Evolutionary conservation across 306 rosid species (phyloP).

Genomic region (Vigna nakashimae): DNA sequence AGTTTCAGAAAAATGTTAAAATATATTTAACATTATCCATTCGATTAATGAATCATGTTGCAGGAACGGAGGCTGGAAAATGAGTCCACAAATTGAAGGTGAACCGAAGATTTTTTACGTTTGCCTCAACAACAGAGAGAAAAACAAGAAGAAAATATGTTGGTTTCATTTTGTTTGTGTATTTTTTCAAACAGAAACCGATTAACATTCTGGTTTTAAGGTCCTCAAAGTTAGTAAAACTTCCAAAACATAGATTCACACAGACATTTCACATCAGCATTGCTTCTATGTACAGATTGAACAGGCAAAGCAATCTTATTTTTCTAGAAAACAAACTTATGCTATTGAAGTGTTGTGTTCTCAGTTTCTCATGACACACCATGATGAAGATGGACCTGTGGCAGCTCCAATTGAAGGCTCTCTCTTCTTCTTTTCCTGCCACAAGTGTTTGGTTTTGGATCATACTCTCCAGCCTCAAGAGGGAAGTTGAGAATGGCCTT

Average conservation of each 20-base stretch:
- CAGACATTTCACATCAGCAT: conserved; percentile 2
- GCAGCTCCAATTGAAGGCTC: conserved; percentile 2
- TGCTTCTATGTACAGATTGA: conserved; percentile 18
- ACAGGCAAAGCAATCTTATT: not conserved
- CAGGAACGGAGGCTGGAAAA: too few relatives aligned
- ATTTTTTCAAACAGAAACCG: not conserved
- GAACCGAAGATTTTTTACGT: not conserved
- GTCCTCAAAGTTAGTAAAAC: not conserved
- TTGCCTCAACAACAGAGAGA: not conserved
- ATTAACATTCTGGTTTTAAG: not conserved
- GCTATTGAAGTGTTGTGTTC: not conserved
- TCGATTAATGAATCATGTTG: too few relatives aligned
- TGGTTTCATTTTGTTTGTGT: not conserved
- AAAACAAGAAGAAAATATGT: not conserved
- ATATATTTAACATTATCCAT: too few relatives aligned
- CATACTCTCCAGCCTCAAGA: conserved; percentile 64
- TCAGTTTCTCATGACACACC: conserved; percentile 4
- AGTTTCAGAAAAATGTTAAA: too few relatives aligned
- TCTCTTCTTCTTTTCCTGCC: conserved; percentile 63
- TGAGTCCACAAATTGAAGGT: not conserved
- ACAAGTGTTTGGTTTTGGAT: conserved; percentile 48
- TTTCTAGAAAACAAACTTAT: not conserved
- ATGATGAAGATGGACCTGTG: conserved; percentile 30
- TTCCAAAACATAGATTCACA: not conserved
- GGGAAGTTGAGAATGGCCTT: conserved; percentile 86